Base-by-base conservation (phyloP, 352 stramenopile species). In the Globisporangium megalacanthum region DNA sequence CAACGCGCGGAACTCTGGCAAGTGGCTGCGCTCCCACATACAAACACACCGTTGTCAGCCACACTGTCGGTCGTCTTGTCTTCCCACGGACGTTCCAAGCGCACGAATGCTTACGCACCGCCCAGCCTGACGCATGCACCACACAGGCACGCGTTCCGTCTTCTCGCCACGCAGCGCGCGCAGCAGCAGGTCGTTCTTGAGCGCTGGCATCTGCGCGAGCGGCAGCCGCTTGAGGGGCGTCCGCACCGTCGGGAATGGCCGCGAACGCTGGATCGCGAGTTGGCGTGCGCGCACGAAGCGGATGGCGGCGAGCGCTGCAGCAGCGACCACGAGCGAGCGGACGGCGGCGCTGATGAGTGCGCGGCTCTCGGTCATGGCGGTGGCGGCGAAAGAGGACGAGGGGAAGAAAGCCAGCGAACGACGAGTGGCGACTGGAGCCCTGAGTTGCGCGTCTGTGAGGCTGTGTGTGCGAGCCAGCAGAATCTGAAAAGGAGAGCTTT, bases 71-170 rank as follows among this genome's bases (percentile, higher is more conserved):
- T 47, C 2, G 8, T 19, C 25, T 29, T 29, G 8, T 19, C 25
- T 29, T 29, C 25, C 25, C 25, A 29, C 25, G 25, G 25, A 4
- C 25, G 25, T 29, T 29, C n/a, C n/a, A n/a, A n/a, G 67, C 1
- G 25, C 4, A 29, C 25, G 25, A 29, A 29, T 29, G 25, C 25
- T 29, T 58, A 42, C 96, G 54, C 90, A 96, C 68, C 96, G 81
- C 64, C 97, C 97, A 25, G 97, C 97, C 70, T 99, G 97, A 49
- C 97, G 94, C 78, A 99, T 99, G 57, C 98, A 90, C 97, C 97
- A 99, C 56, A 98, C 86, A 13, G 96, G 96, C 49, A 94, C 87
- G 29, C 86, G 83, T 72, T 97, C 89, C 10, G 89, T 95, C 52
- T 74, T 79, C 59, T 97, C 79, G 57, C 91, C 88, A 54, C 73